Percentiles rank a stretch among this genome's conserved stretches.
phyloP scores from a whole-genome alignment of 495 filamentous ascomycete species.

The Penicillium antarcticum region DNA sequence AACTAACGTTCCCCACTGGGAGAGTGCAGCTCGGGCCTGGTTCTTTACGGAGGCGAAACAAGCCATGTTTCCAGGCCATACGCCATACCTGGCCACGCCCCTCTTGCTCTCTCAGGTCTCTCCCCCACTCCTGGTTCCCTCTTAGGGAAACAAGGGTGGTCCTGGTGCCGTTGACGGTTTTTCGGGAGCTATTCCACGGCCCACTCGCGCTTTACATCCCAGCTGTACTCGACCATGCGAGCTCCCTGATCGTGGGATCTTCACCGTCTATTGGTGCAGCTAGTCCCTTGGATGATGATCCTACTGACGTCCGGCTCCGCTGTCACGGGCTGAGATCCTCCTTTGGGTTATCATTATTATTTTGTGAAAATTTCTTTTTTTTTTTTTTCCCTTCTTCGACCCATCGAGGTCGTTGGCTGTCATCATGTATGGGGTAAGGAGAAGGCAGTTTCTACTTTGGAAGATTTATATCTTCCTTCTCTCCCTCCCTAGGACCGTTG shows the following conservation, averaged over 20 bases:
- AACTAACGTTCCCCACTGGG: constrained; percentile 2
- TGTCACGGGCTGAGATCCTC: constrained; percentile 18
- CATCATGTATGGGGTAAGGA: constrained; percentile 21
- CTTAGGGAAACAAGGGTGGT: constrained; percentile 8
- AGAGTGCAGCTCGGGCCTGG: constrained; percentile 1
- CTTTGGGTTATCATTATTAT: constrained; percentile 1
- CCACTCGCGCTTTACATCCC: constrained; percentile 16
- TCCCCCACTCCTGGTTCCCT: constrained; percentile 6
- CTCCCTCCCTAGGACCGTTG: constrained; percentile 2
- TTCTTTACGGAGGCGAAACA: background rate
- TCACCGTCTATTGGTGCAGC: constrained; percentile 30
- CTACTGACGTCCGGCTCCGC: constrained; percentile 21
- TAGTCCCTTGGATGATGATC: constrained; percentile 28
- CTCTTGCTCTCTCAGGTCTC: background rate
- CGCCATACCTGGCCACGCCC: background rate
- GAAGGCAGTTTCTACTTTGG: background rate
- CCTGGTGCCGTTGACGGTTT: constrained; percentile 20
- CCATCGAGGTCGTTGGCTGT: constrained; percentile 1
- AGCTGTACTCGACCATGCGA: constrained; percentile 19
- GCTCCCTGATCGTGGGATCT: constrained; percentile 18
- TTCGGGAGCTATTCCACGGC: constrained; percentile 23
- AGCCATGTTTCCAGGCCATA: background rate
- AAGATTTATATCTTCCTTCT: constrained; percentile 11
- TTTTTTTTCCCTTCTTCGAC: background rate
- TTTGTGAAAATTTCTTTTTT: constrained; percentile 6